These are phyloP conservation scores for Mycena vitilis DNA, from an alignment of 768 basidiomycete genomes.

Conservation along the genomic window DNA sequence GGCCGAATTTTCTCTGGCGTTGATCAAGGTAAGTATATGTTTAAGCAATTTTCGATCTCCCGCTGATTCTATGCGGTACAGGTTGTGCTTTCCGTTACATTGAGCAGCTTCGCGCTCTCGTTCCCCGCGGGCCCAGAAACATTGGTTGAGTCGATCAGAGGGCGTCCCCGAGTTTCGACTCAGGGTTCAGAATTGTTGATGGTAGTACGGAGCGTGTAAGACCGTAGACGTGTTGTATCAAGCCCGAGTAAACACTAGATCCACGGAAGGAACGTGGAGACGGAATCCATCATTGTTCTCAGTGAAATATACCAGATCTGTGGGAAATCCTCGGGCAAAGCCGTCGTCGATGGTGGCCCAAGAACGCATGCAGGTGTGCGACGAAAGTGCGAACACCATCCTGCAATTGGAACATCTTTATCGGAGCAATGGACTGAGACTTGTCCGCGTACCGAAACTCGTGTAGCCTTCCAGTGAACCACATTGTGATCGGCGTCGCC, in stretches of 20 bases:
- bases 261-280: constrained; percentile 33
- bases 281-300: constrained; percentile 11
- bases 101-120: constrained; percentile 19
- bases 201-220: constrained; percentile 18
- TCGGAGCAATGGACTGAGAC: not conserved
- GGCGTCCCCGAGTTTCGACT: constrained; percentile 17
- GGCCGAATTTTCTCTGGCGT: constrained; percentile 46
- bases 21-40: constrained; percentile 48
- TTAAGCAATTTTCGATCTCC: too few species aligned
- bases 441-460: constrained; percentile 32
- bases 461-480: constrained; percentile 31
- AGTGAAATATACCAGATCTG: constrained; percentile 30
- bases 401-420: constrained; percentile 1
- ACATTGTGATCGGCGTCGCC: constrained; percentile 27
- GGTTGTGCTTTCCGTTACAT: constrained; percentile 25
- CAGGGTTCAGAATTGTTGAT: constrained; percentile 20
- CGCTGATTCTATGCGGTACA: not conserved
- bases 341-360: constrained; percentile 36
- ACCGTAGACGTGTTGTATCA: not conserved
- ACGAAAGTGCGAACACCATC: constrained; percentile 29
- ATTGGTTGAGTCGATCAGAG: constrained; percentile 7
- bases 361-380: constrained; percentile 27
- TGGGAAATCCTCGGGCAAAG: constrained; percentile 31
- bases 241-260: constrained; percentile 13
- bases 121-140: constrained; percentile 21